Base-by-base conservation (phyloP, 2,329 filamentous ascomycete genomes). In the Phialophora verrucosa region DNA sequence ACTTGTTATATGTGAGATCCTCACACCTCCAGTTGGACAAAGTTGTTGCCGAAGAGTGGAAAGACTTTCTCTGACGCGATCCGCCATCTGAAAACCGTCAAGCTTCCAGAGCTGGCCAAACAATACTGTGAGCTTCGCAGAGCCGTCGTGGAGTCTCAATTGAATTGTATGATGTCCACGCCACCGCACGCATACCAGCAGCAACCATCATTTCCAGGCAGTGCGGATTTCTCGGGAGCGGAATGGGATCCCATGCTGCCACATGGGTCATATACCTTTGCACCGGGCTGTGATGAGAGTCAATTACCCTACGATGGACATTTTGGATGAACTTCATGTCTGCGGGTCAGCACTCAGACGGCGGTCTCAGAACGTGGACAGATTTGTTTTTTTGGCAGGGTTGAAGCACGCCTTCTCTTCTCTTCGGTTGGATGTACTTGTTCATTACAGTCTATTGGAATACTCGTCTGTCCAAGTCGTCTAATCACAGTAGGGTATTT, bases 11-110 rank as follows among this genome's bases (percentile, higher is more conserved):
- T 23, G 54, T 32, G 23, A 51, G 35, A 59, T 49, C 23, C 62
- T 64, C n/a, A 64, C 29, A 31, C 17, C 38, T 32, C 10, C 50
- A 65, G 58, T 42, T 65, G 63, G 63, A 54, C 57, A 49, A 65
- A 57, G 42, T 56, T 62, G 29, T 53, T 62, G 27, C 63, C 58
- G 25, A 65, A 62, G 38, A 63, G 23, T 32, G 61, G 59, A 14
- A 38, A 32, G n/a, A 29, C 44, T 11, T 53, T 38, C 59, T 25
- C 51, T 4, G 14, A n/a, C 4, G 59, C 59, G 20, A 62, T 54
- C 27, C 17, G 44, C 20, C 59, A 62, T 42, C 29, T 62, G 47
- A 62, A 62, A 17, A 31, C n/a, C 27, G 27, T 53, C 23, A 25
- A 38, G 42, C 27, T 62, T n/a, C 25, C 29, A 17, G 59, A 20